A percentile compares a stretch with the other conserved stretches of the same genome.
Conservation (phyloP, 345 rosid species). For the Anacardium occidentale region DNA sequence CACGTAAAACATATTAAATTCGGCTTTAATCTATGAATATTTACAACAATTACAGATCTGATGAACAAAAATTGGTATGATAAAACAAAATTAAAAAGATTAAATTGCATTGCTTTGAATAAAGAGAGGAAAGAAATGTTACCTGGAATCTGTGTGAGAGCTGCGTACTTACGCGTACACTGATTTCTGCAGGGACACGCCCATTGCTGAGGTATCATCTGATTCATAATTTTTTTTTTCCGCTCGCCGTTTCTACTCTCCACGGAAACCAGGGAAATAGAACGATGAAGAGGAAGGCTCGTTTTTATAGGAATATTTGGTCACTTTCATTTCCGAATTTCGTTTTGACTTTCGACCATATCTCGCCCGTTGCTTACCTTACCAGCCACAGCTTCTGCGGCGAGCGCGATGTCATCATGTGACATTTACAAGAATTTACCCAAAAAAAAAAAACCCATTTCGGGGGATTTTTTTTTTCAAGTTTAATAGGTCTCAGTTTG, state of each 20-base stretch:
- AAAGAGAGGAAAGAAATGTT: not conserved
- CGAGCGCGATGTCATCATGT: too few relatives aligned
- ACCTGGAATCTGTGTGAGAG: conserved; percentile 90
- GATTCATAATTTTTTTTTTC: conserved; percentile 21
- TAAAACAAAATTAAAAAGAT: not conserved
- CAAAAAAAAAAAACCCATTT: too few relatives aligned
- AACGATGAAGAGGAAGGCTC: not conserved
- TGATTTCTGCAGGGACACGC: conserved; percentile 70
- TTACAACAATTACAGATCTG: not conserved
- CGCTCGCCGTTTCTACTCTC: not conserved
- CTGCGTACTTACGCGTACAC: conserved; percentile 81
- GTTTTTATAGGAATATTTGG: conserved; percentile 2
- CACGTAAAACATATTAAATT: not conserved
- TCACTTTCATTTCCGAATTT: not conserved
- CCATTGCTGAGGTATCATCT: conserved; percentile 81
- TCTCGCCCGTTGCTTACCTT: too few relatives aligned
- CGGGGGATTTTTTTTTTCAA: too few relatives aligned
- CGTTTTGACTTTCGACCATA: too few relatives aligned
- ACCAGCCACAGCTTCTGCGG: too few relatives aligned
- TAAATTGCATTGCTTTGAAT: too few relatives aligned
- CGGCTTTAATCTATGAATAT: not conserved
- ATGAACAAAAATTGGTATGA: not conserved
- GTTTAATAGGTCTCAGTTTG: too few relatives aligned
- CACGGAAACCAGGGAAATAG: not conserved
- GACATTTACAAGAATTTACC: too few relatives aligned